These are phyloP conservation scores for Pseudodiploospora longispora DNA, from an alignment of 2,329 filamentous ascomycete species.

Conservation along the genomic window DNA sequence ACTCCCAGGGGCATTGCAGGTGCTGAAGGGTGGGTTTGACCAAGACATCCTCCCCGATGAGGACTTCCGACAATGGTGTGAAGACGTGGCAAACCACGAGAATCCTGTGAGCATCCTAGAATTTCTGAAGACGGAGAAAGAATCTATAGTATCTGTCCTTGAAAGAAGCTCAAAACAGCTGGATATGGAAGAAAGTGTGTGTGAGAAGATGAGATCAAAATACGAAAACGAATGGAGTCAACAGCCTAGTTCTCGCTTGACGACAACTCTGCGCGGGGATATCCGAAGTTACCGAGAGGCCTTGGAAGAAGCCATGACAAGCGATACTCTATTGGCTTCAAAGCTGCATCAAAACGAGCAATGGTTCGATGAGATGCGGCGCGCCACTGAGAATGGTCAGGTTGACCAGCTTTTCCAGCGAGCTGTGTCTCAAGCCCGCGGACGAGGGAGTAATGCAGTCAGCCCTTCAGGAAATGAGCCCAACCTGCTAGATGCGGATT, in stretches of 20 bases:
- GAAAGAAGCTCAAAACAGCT: constrained; percentile 80
- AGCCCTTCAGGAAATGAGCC: constrained; percentile 59
- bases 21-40: constrained; percentile 87
- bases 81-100: constrained; percentile 81
- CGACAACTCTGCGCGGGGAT: constrained; percentile 77
- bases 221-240: constrained; percentile 96
- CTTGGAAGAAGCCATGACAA: constrained; percentile 79
- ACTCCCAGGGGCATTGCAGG: constrained; percentile 78
- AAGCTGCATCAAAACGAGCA: constrained; percentile 79
- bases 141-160: constrained; percentile 61
- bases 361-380: constrained; percentile 93
- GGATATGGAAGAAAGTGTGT: constrained; percentile 95
- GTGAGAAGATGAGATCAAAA: constrained; percentile 98
- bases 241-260: constrained; percentile 85
- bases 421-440: constrained; percentile 71
- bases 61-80: constrained; percentile 90
- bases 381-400: constrained; percentile 77
- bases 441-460: constrained; percentile 50
- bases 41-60: constrained; percentile 82
- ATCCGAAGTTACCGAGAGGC: constrained; percentile 83
- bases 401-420: constrained; percentile 83
- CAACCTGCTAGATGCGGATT: constrained; percentile 85
- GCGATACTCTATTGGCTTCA: constrained; percentile 72
- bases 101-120: constrained; percentile 74
- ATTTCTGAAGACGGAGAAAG: constrained; percentile 67